Evolutionary conservation across 1,284 basidiomycete species (phyloP), one percentile per base, ranked within the genome.

Genomic region (Ganoderma leucocontextum): DNA sequence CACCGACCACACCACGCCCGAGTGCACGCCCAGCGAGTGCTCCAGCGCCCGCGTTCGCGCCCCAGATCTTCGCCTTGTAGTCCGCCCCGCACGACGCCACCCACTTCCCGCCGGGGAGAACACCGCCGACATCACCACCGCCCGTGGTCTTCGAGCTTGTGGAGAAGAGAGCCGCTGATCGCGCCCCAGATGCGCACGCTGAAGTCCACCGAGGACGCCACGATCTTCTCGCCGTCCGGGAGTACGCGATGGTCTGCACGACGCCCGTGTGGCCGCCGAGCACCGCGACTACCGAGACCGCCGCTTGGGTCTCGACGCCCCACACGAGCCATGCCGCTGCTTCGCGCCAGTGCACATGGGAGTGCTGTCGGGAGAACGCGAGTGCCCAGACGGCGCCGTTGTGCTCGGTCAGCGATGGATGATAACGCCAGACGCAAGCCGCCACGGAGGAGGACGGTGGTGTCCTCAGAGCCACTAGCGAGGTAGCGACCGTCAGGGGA

Each of bases 1-100:
- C 25, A 83, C 73, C 8, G 74, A 73, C 58, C 77, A 80, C 7
- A 84, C 75, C 0, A 75, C 70, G 4, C 76, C 79, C 1, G 58
- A 69, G 70, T 79, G 77, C 33, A 67, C 76, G 10, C 65, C 57
- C 44, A 77, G 72, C 49, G 69, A 72, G 49, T 53, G 70, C 35
- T 68, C 64, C 36, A 73, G 69, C 25, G 49, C 52, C 44, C 0
- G 70, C 71, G 3, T 60, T 57, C 4, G 66, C 67, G 38, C 74
- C 62, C 76, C 75, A 77, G 49, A 78, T 71, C 17, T 74, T 69
- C 15, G 72, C 69, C 2, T 68, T 73, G 63, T 72, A 70, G 72
- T 80, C 78, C 2, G 71, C 73, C 29, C 71, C 70, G 39, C 75
- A 75, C 12, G 76, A 77, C 33, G 71, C 75, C 55, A 76, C 55